Evolutionary conservation across 2,329 filamentous ascomycete genomes (phyloP), one percentile per base, ranked within the genome.

Genomic region (Pseudonectria buxi): DNA sequence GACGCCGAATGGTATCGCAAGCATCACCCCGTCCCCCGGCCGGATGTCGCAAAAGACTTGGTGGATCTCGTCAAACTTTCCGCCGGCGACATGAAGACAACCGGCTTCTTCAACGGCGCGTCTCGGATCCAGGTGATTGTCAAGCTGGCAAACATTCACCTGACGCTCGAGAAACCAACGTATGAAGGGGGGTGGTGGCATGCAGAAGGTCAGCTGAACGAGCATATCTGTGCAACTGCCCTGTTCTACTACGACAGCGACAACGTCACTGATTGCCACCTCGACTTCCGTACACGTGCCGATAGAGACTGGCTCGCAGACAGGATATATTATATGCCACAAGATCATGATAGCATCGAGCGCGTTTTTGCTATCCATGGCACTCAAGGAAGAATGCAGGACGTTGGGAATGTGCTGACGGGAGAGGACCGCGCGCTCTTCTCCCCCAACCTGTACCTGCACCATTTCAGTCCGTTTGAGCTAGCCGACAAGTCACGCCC

Each of bases 71-170:
- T 43, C 15, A 28, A 33, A 9, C 30, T 56, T 25, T 39, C 38
- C 11, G 9, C 47, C 14, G 30, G 40, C 11, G 45, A 55, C 11
- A 44, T 60, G 30, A 52, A 56, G 24, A 37, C 47, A 3, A 9
- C 18, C 9, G 18, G 18, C 9, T 22, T 22, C 18, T 22, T 22
- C 18, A 22, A 22, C 18, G 18, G 18, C 18, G 18, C 18, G 5
- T 9, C 18, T 6, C 18, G 18, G 9, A 22, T 54, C 2, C 79
- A 84, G 46, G 55, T 83, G 25, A 76, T 83, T 32, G 69, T 81
- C 24, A 81, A 82, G 49, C 62, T 84, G 44, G 68, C 74, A 2
- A 71, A 67, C 25, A 72, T 81, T 33, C 64, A 78, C 28, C 61
- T 82, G 29, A 33, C 33, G 10, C 37, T 32, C 2, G 6, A 4